Conservation (phyloP, 768 basidiomycete species). For the Russula vinacea region DNA sequence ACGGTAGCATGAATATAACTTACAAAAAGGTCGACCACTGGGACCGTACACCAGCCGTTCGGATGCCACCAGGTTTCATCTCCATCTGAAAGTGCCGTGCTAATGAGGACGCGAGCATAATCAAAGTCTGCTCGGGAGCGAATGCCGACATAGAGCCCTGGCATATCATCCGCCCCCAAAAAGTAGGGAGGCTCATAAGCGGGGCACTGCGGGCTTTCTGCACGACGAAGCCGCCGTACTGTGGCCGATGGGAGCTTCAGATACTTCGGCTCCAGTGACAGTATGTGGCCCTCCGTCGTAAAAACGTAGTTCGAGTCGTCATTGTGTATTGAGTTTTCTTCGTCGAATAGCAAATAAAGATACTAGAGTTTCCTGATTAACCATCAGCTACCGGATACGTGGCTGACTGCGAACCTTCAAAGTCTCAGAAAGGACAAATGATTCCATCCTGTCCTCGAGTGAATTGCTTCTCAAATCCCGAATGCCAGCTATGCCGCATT, state of each 20-base stretch:
- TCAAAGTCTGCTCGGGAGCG: conserved; percentile 72
- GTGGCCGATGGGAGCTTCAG: conserved; percentile 56
- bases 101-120: conserved; percentile 72
- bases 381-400: not conserved
- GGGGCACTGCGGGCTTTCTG: conserved; percentile 72
- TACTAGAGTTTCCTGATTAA: conserved; percentile 51
- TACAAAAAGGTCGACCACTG: conserved; percentile 66
- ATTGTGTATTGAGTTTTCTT: conserved; percentile 66
- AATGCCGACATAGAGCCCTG: conserved; percentile 64
- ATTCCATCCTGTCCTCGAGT: conserved; percentile 94
- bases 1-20: conserved; percentile 33
- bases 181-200: conserved; percentile 51
- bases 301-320: conserved; percentile 88
- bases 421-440: conserved; percentile 90
- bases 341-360: conserved; percentile 88
- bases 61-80: conserved; percentile 62
- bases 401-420: conserved; percentile 58
- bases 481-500: conserved; percentile 84
- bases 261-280: conserved; percentile 57
- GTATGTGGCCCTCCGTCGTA: conserved; percentile 92
- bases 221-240: conserved; percentile 57
- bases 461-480: conserved; percentile 72
- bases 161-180: conserved; percentile 35
- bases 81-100: conserved; percentile 45
- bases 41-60: conserved; percentile 73